Evolutionary conservation across 2,329 filamentous ascomycete species (phyloP), one percentile per base, ranked within the genome.

Genomic region (Fusarium lyarnte): DNA sequence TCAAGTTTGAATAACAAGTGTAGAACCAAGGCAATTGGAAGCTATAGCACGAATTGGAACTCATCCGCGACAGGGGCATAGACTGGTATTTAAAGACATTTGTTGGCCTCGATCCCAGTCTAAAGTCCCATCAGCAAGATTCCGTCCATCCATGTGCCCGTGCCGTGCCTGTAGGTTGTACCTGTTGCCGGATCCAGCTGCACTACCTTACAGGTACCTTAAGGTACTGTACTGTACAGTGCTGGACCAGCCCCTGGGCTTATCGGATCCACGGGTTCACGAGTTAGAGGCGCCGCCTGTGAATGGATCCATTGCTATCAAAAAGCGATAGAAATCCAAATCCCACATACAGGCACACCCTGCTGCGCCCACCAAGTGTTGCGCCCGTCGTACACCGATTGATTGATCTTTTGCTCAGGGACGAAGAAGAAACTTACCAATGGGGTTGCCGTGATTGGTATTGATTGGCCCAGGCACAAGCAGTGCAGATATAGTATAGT

Each of bases 341-440:
- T 66, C 62, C 65, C 63, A 52, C 33, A 42, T 38, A 75, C 68
- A 65, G 67, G 63, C 67, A 70, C 52, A 62, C 63, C 65, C 63
- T 68, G 47, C 51, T 67, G 58, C 66, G 70, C 67, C 70, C 55
- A 66, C 70, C 51, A 62, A 65, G 45, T 51, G 58, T 67, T 76
- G 76, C 76, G 76, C 74, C 76, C 76, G 75, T 67, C 64, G 63
- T 63, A 72, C 73, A 73, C 74, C 72, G 74, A 71, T 72, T 74
- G 69, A 71, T 70, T 74, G 71, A 70, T 63, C 57, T 69, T 69
- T 49, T 59, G 65, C 43, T 61, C 60, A 64, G 66, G 68, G 63
- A 73, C 55, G 31, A 58, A 51, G 31, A 58, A 51, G 58, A 47
- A 62, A 77, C 76, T 78, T 70, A 77, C 76, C 76, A 77, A 78